Conservation (phyloP, 176 grass and related monocot genomes). For the Puya raimondii region DNA sequence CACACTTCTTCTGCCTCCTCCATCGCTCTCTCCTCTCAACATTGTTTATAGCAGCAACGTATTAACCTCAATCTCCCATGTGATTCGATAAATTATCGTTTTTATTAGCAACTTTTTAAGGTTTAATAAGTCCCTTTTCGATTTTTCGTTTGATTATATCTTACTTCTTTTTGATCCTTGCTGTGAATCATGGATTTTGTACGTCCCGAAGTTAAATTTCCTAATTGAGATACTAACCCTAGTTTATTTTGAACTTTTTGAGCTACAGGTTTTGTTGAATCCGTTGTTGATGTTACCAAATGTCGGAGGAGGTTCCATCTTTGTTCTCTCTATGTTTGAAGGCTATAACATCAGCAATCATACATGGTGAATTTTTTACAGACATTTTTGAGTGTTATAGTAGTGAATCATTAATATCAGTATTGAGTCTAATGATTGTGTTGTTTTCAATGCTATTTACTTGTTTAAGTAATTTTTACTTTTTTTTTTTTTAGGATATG, state of each 20-base stretch:
- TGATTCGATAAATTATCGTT: neutral
- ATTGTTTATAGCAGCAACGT: neutral
- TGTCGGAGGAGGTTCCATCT: neutral
- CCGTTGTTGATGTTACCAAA: neutral
- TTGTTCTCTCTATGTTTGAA: neutral
- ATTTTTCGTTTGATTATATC: neutral
- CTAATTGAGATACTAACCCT: no score
- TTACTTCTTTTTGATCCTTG: neutral
- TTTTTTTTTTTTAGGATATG: constrained; percentile 11
- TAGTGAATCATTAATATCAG: neutral
- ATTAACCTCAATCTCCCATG: neutral
- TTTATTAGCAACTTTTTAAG: neutral
- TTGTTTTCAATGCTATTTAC: neutral
- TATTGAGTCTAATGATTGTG: neutral
- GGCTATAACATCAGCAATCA: no score
- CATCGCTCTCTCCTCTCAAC: neutral
- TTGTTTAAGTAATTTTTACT: neutral
- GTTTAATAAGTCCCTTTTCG: no score
- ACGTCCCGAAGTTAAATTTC: no score
- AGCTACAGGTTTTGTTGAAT: no score
- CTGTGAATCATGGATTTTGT: neutral
- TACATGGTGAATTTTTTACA: neutral
- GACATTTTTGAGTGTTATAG: neutral
- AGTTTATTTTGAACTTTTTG: no score
- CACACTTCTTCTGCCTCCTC: neutral